Evolutionary conservation across 1,139 yeast species (phyloP).

Genomic region (Kodamaea alishanica): DNA sequence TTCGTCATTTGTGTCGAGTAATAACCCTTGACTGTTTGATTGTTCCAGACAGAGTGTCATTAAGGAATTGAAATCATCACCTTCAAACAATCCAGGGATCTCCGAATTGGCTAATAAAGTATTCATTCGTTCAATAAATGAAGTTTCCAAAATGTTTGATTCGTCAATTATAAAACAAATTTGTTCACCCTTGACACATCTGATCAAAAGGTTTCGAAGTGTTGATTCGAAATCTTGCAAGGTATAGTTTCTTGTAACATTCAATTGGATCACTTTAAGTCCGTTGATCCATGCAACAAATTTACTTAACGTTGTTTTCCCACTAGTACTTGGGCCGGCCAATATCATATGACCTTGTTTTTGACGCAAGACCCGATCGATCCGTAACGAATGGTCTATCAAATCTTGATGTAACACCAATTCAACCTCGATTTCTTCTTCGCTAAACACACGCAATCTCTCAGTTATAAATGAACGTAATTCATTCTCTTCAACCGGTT

Average conservation of each 20-base stretch:
- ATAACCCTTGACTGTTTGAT: constrained; percentile 56
- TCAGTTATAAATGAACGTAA: constrained; percentile 57
- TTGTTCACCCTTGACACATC: constrained; percentile 53
- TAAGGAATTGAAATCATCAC: constrained; percentile 58
- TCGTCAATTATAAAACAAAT: constrained; percentile 80
- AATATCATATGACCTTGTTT: constrained; percentile 88
- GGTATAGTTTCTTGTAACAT: constrained; percentile 52
- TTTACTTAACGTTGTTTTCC: constrained; percentile 70
- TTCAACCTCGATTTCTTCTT: constrained; percentile 64
- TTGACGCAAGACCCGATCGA: constrained; percentile 80
- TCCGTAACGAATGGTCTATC: constrained; percentile 69
- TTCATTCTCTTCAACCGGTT: constrained; percentile 49
- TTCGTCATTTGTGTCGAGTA: constrained; percentile 70
- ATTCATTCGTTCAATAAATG: constrained; percentile 89
- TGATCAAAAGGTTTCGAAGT: constrained; percentile 49
- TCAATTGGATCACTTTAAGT: constrained; percentile 55
- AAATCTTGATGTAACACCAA: constrained; percentile 68
- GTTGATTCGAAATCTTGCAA: constrained; percentile 66
- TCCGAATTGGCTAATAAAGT: constrained; percentile 89
- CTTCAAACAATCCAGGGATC: constrained; percentile 84
- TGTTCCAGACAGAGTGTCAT: constrained; percentile 58
- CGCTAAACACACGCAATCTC: constrained; percentile 68
- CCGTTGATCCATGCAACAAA: constrained; percentile 96
- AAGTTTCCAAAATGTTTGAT: constrained; percentile 67
- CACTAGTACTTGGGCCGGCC: constrained; percentile 84